Base-by-base conservation (phyloP, 495 filamentous ascomycete species). In the Penicillium robsamsonii region DNA sequence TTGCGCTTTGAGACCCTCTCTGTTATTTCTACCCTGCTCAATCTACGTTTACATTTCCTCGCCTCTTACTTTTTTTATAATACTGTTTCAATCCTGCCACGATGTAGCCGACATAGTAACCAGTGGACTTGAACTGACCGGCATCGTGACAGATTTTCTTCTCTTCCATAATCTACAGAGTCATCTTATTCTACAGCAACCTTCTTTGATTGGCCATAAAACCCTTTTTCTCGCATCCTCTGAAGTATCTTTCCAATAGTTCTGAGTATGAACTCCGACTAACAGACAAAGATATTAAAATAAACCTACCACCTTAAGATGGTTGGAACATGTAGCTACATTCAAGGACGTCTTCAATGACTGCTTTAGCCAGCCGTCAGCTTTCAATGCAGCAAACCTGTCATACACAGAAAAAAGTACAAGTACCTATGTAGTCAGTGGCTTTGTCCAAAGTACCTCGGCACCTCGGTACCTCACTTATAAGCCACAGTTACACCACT, bases 21-120 rank as follows among this genome's bases (percentile, higher is more conserved):
- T 35, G 41, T 37, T 50, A 35, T 49, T 38, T 55, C 54, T 46
- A 37, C 60, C 58, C 55, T 50, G 43, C 15, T 40, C 31, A 50
- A 53, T 57, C 48, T 53, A 59, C 37, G 50, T 46, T 59, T 29
- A 33, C 45, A n/a, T 47, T 31, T 43, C n/a, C n/a, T 22, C 31
- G 35, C 50, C 45, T 53, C 46, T 49, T 58, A 43, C 50, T 50
- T 56, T 53, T 58, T 47, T 47, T 48, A 1, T 60, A 38, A 62
- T 62, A 59, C 61, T 56, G 40, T 50, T 50, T 41, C 45, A 41
- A 48, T 33, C 27, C 30, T 42, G 45, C 56, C 47, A 62, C 18
- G 56, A 67, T 62, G 55, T 62, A 60, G 62, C 62, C 48, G 56
- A 60, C 51, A 57, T 56, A 56, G 64, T 60, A 42, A 60, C 58